Evolutionary conservation across 169 alveolate genomes (phyloP).

Genomic region (Cryptosporidium viatorum): DNA sequence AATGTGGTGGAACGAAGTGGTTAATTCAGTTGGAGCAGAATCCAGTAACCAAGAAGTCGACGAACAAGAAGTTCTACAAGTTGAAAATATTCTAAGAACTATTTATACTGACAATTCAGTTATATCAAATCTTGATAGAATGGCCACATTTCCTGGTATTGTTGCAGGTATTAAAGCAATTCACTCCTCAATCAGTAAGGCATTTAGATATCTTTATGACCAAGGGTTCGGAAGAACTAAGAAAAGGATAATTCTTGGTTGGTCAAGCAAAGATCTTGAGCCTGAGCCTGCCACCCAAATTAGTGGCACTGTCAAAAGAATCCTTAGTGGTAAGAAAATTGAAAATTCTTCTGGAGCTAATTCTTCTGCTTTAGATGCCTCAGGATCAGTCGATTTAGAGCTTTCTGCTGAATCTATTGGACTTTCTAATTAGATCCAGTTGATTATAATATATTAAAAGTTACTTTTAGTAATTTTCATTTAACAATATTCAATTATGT

Average conservation of each 20-base stretch:
- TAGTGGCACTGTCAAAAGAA: conserved; percentile 26
- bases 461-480: not conserved
- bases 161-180: conserved; percentile 37
- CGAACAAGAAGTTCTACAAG: conserved; percentile 28
- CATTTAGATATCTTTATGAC: conserved; percentile 20
- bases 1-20: conserved; percentile 61
- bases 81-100: conserved; percentile 45
- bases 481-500: too few species aligned
- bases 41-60: not conserved
- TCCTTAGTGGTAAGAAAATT: conserved; percentile 29
- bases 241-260: conserved; percentile 19
- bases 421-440: not conserved
- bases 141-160: conserved; percentile 21
- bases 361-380: not conserved
- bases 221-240: conserved; percentile 31
- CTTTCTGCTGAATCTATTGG: conserved; percentile 45
- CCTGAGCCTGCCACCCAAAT: conserved; percentile 33
- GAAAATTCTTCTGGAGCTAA: not conserved
- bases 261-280: conserved; percentile 64
- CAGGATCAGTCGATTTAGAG: not conserved
- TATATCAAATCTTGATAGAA: conserved; percentile 2
- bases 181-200: conserved; percentile 35
- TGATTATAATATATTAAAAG: too few species aligned
- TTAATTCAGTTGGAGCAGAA: conserved; percentile 32
- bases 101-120: conserved; percentile 28